Percentiles rank a stretch among this genome's conserved stretches.
Conservation (phyloP, 805 yeast genomes). For the Metschnikowia chrysomelidarum region DNA sequence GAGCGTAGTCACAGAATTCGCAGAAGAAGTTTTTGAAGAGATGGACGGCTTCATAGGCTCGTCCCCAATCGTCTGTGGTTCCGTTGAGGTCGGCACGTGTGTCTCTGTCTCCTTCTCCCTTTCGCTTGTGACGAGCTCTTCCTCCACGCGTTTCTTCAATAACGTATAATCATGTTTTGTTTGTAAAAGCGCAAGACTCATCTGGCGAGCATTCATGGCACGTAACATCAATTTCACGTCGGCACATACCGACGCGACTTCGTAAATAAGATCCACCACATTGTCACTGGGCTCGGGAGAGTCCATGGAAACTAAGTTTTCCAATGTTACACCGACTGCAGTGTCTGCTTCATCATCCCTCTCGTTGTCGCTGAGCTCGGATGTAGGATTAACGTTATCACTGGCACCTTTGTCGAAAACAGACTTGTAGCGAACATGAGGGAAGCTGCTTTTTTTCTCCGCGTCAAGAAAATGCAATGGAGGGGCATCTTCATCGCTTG, state of each 20-base stretch:
- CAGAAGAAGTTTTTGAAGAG: constrained; percentile 4
- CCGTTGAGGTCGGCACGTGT: constrained; percentile 19
- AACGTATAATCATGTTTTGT: constrained; percentile 22
- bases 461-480: constrained; percentile 32
- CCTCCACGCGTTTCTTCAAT: constrained; percentile 13
- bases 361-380: constrained; percentile 17
- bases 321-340: constrained; percentile 41
- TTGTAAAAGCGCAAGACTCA: constrained; percentile 35
- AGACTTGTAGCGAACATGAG: constrained; percentile 36
- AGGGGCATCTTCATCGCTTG: constrained; percentile 30
- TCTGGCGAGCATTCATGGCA: constrained; percentile 51
- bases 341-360: constrained; percentile 20
- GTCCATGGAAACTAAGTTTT: constrained; percentile 53
- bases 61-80: constrained; percentile 22
- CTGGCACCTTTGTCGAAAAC: constrained; percentile 30
- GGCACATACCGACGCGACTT: constrained; percentile 57
- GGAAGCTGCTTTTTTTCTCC: constrained; percentile 18
- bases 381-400: constrained; percentile 9
- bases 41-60: constrained; percentile 23
- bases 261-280: constrained; percentile 58
- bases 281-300: constrained; percentile 55
- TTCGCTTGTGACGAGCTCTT: constrained; percentile 27
- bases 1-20: constrained; percentile 12
- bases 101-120: constrained; percentile 18
- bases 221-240: constrained; percentile 64